Evolutionary conservation across 179 eudicot genomes (phyloP).

Genomic region (Silene coronaria): DNA sequence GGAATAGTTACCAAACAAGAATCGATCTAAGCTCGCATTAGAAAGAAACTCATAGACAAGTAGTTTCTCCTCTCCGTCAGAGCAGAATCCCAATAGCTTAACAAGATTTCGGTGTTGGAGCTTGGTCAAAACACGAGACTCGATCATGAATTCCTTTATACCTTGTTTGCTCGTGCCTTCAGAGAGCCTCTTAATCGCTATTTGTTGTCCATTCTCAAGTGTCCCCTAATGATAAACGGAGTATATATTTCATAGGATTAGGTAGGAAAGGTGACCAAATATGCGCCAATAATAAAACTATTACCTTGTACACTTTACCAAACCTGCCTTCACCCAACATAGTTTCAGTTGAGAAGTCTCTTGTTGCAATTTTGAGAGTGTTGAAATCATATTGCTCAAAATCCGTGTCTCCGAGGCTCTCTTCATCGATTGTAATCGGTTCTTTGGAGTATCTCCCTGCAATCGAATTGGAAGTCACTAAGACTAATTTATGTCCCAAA

Average conservation of each 20-base stretch:
- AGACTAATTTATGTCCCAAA: neutral
- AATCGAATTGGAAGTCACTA: neutral
- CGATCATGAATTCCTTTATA: neutral
- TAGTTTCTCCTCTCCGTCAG: neutral
- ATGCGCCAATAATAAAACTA: neutral
- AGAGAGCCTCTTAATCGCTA: conserved; percentile 26
- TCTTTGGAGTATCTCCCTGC: neutral
- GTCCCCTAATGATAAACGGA: conserved; percentile 9
- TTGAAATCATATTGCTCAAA: conserved; percentile 28
- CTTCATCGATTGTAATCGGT: neutral
- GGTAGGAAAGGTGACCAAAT: neutral
- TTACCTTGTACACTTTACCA: conserved; percentile 27
- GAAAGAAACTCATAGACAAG: neutral
- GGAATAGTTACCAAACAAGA: conserved; percentile 16
- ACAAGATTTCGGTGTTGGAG: neutral
- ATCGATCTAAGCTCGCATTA: neutral
- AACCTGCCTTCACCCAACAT: conserved; percentile 31
- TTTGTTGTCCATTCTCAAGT: neutral
- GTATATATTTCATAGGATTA: too few relatives aligned
- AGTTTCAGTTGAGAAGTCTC: conserved; percentile 11
- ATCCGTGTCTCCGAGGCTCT: conserved; percentile 10
- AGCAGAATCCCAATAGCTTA: neutral
- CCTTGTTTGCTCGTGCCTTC: conserved; percentile 11
- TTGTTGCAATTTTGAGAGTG: conserved; percentile 21
- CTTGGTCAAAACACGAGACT: neutral